phyloP scores from a whole-genome alignment of 164 flowering plant genomes.

The Brasenia schreberi region DNA sequence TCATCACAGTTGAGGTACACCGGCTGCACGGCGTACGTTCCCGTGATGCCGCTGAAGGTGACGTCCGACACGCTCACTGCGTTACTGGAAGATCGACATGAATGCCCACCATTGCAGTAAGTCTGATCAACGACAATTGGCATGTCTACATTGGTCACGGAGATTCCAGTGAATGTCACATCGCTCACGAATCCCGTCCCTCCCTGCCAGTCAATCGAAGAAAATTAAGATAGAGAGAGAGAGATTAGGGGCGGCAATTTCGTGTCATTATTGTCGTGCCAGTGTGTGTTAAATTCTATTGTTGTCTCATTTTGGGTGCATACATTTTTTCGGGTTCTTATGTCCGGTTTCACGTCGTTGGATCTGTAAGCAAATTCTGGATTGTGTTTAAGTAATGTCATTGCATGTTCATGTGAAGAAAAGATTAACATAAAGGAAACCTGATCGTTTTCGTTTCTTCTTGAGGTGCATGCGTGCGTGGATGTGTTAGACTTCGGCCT shows the following conservation, averaged over 20 bases:
- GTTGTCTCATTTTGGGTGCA: background rate
- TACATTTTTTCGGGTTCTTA: too few relatives aligned
- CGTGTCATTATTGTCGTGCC: too few relatives aligned
- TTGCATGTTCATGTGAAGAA: too few relatives aligned
- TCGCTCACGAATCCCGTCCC: conserved; percentile 55
- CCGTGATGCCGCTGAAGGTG: conserved; percentile 38
- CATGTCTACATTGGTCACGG: conserved; percentile 44
- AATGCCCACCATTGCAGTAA: conserved; percentile 47
- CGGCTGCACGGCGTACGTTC: conserved; percentile 53
- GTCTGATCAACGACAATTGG: conserved; percentile 79
- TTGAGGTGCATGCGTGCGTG: too few relatives aligned
- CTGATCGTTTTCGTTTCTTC: too few relatives aligned
- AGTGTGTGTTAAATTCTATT: too few relatives aligned
- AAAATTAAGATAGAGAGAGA: background rate
- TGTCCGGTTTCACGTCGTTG: too few relatives aligned
- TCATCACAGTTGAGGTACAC: conserved; percentile 63
- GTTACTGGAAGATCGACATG: conserved; percentile 60
- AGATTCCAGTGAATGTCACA: conserved; percentile 56
- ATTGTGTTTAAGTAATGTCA: too few relatives aligned
- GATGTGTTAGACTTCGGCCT: too few relatives aligned
- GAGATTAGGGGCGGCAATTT: too few relatives aligned
- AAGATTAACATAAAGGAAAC: too few relatives aligned
- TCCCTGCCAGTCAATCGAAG: conserved; percentile 24
- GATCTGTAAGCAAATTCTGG: too few relatives aligned
- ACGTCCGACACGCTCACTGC: conserved; percentile 62